These are phyloP conservation scores for Lumnitzera littorea DNA, from an alignment of 345 rosid species.

Conservation along the genomic window DNA sequence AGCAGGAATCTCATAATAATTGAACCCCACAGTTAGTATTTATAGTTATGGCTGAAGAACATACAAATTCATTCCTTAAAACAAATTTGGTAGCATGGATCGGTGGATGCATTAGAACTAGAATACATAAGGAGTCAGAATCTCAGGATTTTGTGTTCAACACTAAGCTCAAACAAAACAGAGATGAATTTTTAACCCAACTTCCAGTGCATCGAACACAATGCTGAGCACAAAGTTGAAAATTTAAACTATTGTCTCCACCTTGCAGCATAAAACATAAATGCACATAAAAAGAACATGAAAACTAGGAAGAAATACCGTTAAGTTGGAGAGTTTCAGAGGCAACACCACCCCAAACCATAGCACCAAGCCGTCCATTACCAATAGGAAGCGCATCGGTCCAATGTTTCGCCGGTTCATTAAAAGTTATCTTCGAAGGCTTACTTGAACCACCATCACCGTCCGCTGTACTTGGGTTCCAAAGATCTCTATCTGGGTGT, in stretches of 20 bases:
- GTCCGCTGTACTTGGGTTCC: conserved; percentile 29
- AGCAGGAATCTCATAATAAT: neutral
- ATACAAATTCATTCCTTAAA: neutral
- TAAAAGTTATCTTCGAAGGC: conserved; percentile 56
- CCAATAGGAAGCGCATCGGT: conserved; percentile 91
- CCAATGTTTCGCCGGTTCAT: conserved; percentile 70
- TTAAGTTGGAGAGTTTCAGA: conserved; percentile 73
- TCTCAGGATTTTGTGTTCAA: no score
- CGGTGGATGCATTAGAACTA: no score
- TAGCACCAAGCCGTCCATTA: conserved; percentile 92
- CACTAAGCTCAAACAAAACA: no score
- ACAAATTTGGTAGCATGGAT: no score
- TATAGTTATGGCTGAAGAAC: neutral
- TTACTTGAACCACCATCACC: conserved; percentile 19
- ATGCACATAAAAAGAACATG: neutral
- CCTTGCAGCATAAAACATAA: neutral
- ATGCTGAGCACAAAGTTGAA: no score
- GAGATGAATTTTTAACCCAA: no score
- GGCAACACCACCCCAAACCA: conserved; percentile 81
- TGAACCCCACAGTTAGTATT: no score
- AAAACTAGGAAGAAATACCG: conserved; percentile 27
- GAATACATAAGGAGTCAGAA: no score
- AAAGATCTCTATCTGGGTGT: conserved; percentile 33
- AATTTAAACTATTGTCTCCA: no score
- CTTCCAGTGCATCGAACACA: no score